Evolutionary conservation across 2,329 filamentous ascomycete genomes (phyloP), one percentile per base, ranked within the genome.

Genomic region (Cladophialophora chaetospira): DNA sequence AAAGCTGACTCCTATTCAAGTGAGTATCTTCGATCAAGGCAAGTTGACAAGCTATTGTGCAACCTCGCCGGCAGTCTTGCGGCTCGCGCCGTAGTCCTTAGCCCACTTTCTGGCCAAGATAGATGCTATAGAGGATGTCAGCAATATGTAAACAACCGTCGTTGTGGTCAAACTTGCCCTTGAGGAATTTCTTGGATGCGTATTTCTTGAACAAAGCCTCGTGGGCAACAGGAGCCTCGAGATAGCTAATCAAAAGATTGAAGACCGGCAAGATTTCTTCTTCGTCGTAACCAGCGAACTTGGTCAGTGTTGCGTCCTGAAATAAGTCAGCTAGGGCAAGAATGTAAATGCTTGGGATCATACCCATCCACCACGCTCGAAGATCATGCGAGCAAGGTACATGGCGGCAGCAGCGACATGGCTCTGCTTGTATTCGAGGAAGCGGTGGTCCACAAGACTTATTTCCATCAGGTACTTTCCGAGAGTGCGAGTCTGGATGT

Each of bases 131-230:
- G 51, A n/a, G n/a, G 35, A 23, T 10, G 25, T 53, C 58, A 71
- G 70, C 57, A 71, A 66, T 5, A 21, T 3, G 38, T 23, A 49
- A 59, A 49, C 23, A 49, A 15, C 13, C 26, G 6, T 25, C 19
- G 21, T 5, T 15, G 4, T 10, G n/a, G 43, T 15, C 17, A 8
- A 25, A 55, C 82, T 77, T 85, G 96, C 93, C 92, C 80, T 99
- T 99, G 68, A 97, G 79, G 77, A 97, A 99, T 77, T 96, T 97
- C 82, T 97, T 99, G 84, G 91, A 96, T 55, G 94, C 94, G 73
- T 99, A 99, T 77, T 99, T 99, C 84, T 96, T 96, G 82, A 97
- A 97, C 81, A 99, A 97, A 33, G 94, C 95, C 72, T 97, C 93
- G 70, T 99, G 94, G 40, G 87, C 84, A 52, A 97, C 89, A 23